Percentiles rank a stretch among this genome's conserved stretches.
phyloP scores from a whole-genome alignment of 202 grass and related monocot species.

The Brachypodium distachyon region DNA sequence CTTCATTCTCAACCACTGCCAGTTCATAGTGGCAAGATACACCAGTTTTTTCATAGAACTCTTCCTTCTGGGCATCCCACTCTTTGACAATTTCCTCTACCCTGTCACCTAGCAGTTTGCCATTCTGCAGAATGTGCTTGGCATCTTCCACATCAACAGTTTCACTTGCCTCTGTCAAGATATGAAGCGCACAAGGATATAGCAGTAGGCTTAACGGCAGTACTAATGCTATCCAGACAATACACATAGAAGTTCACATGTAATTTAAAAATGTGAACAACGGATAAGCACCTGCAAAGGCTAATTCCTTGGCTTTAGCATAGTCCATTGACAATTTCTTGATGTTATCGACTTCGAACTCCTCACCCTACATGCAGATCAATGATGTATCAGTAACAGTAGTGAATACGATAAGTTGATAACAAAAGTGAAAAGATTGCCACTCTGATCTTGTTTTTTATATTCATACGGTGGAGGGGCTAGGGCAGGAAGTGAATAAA shows the following conservation, averaged over 20 bases:
- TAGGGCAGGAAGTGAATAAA: neutral
- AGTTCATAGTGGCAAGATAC: constrained; percentile 22
- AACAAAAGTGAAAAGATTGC: neutral
- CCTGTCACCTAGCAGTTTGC: constrained; percentile 31
- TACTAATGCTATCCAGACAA: neutral
- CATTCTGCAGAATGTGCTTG: constrained; percentile 44
- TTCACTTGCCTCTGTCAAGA: constrained; percentile 39
- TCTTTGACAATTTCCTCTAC: constrained; percentile 54
- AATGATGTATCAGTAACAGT: constrained; percentile 2
- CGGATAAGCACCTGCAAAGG: constrained; percentile 41
- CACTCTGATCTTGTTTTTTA: neutral
- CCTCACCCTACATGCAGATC: constrained; percentile 41
- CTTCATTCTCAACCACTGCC: neutral
- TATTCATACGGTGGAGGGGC: neutral
- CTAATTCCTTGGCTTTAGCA: constrained; percentile 60
- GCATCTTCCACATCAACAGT: constrained; percentile 37
- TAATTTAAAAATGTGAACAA: neutral
- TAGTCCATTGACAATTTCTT: constrained; percentile 69
- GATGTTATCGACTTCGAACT: constrained; percentile 58
- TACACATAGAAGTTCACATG: neutral
- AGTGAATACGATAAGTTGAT: neutral
- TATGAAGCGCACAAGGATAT: neutral
- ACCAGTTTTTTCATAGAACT: constrained; percentile 61
- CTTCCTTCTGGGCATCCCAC: constrained; percentile 71
- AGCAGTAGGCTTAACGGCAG: neutral